Percentiles rank a stretch among this genome's conserved stretches.
These are phyloP conservation scores for Hirschfeldia incana DNA, from an alignment of 345 rosid genomes.

Conservation along the genomic window DNA sequence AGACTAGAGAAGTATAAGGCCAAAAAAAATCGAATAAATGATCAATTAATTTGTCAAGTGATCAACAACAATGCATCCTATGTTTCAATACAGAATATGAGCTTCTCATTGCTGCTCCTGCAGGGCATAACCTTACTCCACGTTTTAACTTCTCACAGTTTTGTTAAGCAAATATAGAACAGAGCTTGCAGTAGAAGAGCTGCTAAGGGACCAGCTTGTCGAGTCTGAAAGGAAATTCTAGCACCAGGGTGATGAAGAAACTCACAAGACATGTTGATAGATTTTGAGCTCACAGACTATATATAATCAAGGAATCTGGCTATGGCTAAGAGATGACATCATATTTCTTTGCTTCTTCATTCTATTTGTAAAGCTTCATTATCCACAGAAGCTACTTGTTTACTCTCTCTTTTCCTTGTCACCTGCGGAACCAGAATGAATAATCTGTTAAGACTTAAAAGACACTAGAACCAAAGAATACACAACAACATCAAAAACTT, in stretches of 20 bases:
- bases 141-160: background rate
- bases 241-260: conserved; percentile 4
- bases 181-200: background rate
- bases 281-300: conserved; percentile 2
- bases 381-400: conserved; percentile 28
- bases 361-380: conserved; percentile 31
- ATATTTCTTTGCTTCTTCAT: conserved; percentile 24
- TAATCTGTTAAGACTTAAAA: background rate
- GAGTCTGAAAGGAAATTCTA: conserved; percentile 7
- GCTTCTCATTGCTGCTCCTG: conserved; percentile 17
- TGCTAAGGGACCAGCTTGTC: background rate
- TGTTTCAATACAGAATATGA: background rate
- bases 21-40: background rate
- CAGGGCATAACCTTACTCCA: background rate
- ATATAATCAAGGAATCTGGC: conserved; percentile 5
- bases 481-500: background rate
- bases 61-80: conserved; percentile 12
- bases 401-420: conserved; percentile 34
- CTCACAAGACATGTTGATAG: background rate
- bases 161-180: conserved; percentile 1
- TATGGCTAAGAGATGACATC: conserved; percentile 17
- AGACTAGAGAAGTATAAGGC: background rate
- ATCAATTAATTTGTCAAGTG: conserved; percentile 1
- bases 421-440: conserved; percentile 14
- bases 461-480: background rate